A percentile compares a stretch with the other conserved stretches of the same genome.
Evolutionary conservation across 2,329 filamentous ascomycete genomes (phyloP).

Genomic region (Delphinella strobiligena): DNA sequence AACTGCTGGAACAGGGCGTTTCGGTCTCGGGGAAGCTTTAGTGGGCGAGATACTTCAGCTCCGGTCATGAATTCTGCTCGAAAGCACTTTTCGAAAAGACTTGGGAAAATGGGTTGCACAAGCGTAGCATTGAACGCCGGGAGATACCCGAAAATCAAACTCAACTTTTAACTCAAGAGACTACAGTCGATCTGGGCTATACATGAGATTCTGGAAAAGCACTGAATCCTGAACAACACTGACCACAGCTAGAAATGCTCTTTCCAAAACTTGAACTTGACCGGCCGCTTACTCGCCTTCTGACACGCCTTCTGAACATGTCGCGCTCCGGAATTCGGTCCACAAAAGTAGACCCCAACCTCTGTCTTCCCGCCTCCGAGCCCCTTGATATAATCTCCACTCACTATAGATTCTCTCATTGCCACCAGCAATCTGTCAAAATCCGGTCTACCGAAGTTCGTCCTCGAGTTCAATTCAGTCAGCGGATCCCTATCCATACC

Average conservation of each 20-base stretch:
- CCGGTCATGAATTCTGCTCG: background rate
- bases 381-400: slow-evolving; percentile 74
- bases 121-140: background rate
- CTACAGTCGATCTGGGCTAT: background rate
- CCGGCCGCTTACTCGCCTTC: slow-evolving; percentile 58
- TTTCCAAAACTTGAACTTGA: slow-evolving; percentile 98
- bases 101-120: background rate
- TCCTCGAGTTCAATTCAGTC: slow-evolving; percentile 78
- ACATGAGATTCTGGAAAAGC: background rate
- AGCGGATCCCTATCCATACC: slow-evolving; percentile 79
- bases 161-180: background rate
- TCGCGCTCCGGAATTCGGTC: slow-evolving; percentile 67
- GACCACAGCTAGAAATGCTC: slow-evolving; percentile 52
- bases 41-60: background rate
- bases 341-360: slow-evolving; percentile 96
- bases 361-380: slow-evolving; percentile 64
- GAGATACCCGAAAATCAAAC: background rate
- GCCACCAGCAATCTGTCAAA: slow-evolving; percentile 67
- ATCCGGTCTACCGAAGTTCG: slow-evolving; percentile 90
- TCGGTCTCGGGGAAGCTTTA: background rate
- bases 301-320: slow-evolving; percentile 77
- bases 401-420: slow-evolving; percentile 79
- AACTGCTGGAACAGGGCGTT: background rate
- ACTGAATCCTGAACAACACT: background rate
- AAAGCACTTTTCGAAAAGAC: background rate